Percentiles rank a stretch among this genome's conserved stretches.
These are phyloP conservation scores for Tilletiopsis washingtonensis DNA, from an alignment of 1,284 basidiomycete genomes.

Conservation along the genomic window DNA sequence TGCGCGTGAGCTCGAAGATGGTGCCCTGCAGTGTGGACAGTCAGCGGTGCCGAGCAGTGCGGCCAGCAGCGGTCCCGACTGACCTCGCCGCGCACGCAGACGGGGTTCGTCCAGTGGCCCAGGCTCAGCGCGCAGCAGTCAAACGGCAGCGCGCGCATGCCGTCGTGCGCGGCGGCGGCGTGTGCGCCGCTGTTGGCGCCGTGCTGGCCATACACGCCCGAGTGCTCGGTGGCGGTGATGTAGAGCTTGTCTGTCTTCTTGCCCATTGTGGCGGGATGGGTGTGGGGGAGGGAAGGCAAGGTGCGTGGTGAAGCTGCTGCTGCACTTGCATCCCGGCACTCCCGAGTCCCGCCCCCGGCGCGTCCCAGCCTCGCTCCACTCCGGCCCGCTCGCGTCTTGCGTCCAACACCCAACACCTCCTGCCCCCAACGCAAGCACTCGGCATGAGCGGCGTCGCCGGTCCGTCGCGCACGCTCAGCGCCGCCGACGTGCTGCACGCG, in stretches of 20 bases:
- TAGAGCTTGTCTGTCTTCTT: slow-evolving; percentile 25
- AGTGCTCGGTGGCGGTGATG: slow-evolving; percentile 35
- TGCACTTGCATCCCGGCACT: too few relatives aligned
- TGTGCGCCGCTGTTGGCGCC: slow-evolving; percentile 22
- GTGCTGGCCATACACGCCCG: slow-evolving; percentile 34
- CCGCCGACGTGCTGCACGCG: too few relatives aligned
- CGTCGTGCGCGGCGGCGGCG: slow-evolving; percentile 49
- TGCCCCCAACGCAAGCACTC: too few relatives aligned
- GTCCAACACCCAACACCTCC: too few relatives aligned
- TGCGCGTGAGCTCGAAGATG: slow-evolving; percentile 54
- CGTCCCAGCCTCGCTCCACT: too few relatives aligned
- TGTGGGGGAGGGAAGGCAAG: too few relatives aligned
- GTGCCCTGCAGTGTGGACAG: slow-evolving; percentile 12
- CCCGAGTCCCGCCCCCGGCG: too few relatives aligned
- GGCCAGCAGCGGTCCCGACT: background rate
- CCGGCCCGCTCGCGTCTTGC: too few relatives aligned
- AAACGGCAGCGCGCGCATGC: slow-evolving; percentile 59
- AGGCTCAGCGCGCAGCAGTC: slow-evolving; percentile 89
- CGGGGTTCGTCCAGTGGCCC: slow-evolving; percentile 80
- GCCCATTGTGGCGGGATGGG: too few relatives aligned
- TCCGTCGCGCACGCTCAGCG: too few relatives aligned
- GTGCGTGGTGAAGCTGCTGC: too few relatives aligned
- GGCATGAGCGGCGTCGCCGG: too few relatives aligned
- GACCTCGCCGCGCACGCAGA: slow-evolving; percentile 70
- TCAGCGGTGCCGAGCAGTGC: background rate